Evolutionary conservation across 441 rosid genomes (phyloP).

Genomic region (Gossypium schwendimanii): DNA sequence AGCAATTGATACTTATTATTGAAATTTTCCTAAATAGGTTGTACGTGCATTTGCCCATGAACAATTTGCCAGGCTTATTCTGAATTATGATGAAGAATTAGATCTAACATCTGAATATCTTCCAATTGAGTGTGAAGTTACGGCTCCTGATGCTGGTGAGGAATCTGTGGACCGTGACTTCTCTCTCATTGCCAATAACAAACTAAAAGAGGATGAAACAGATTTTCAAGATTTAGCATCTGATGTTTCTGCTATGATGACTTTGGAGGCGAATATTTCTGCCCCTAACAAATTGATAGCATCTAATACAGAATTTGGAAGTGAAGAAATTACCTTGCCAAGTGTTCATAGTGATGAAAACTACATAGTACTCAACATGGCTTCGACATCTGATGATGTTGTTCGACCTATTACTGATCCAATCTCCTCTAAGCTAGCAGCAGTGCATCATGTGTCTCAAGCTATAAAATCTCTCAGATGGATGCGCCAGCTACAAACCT

Average conservation of each 20-base stretch:
- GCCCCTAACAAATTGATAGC: slow-evolving; percentile 25
- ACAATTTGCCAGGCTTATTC: slow-evolving; percentile 86
- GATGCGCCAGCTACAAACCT: slow-evolving; percentile 70
- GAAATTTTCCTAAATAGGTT: slow-evolving; percentile 41
- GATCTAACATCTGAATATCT: slow-evolving; percentile 55
- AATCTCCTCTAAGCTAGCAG: slow-evolving; percentile 76
- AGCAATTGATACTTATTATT: slow-evolving; percentile 14
- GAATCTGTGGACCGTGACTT: slow-evolving; percentile 43
- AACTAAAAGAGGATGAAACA: slow-evolving; percentile 23
- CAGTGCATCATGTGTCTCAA: slow-evolving; percentile 89
- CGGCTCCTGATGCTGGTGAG: slow-evolving; percentile 45
- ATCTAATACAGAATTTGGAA: slow-evolving; percentile 17
- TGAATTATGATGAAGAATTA: slow-evolving; percentile 55
- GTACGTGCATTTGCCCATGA: slow-evolving; percentile 94
- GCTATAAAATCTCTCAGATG: slow-evolving; percentile 92
- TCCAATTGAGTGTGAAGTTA: slow-evolving; percentile 48
- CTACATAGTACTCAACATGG: slow-evolving; percentile 29
- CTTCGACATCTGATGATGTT: slow-evolving; percentile 34
- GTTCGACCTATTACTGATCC: slow-evolving; percentile 54
- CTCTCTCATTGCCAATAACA: slow-evolving; percentile 26
- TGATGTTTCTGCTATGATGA: slow-evolving; percentile 32
- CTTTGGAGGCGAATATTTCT: slow-evolving; percentile 33
- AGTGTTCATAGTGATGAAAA: slow-evolving; percentile 25
- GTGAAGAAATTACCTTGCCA: slow-evolving; percentile 23
- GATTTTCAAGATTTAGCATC: slow-evolving; percentile 19